These are phyloP conservation scores for Chlamydomonas asymmetrica DNA, from an alignment of 139 green algal genomes.

Conservation along the genomic window DNA sequence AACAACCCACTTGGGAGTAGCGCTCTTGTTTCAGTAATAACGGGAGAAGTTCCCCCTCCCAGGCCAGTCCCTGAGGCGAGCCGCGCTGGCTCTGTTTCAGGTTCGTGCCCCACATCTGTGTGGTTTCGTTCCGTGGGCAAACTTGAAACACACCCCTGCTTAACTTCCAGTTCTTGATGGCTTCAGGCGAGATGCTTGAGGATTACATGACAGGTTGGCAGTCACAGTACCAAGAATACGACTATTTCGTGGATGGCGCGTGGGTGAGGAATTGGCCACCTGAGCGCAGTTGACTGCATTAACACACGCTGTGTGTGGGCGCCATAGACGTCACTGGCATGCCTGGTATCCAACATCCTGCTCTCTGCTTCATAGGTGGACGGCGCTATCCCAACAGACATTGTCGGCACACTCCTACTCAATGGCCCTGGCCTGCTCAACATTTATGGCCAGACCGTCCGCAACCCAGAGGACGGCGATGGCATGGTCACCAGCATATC, in stretches of 20 bases:
- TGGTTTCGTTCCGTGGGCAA: too few species aligned
- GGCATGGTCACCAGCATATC: slow-evolving; percentile 9
- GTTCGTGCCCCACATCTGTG: too few species aligned
- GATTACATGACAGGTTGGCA: neutral
- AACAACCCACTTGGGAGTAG: too few species aligned
- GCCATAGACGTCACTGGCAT: too few species aligned
- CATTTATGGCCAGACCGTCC: slow-evolving; percentile 16
- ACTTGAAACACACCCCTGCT: too few species aligned
- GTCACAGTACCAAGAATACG: slow-evolving; percentile 26
- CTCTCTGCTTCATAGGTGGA: slow-evolving; percentile 4
- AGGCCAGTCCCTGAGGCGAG: too few species aligned
- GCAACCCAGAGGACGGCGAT: slow-evolving; percentile 14
- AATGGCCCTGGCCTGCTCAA: slow-evolving; percentile 8
- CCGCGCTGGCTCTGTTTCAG: too few species aligned
- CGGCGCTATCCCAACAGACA: slow-evolving; percentile 14
- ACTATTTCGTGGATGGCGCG: slow-evolving; percentile 25
- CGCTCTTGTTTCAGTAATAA: too few species aligned
- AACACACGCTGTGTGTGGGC: too few species aligned
- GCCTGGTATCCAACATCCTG: neutral
- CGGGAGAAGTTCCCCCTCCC: too few species aligned
- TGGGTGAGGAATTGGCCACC: neutral
- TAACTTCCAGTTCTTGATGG: neutral
- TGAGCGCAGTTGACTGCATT: neutral
- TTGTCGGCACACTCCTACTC: slow-evolving; percentile 19
- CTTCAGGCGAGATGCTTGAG: neutral